These are phyloP conservation scores for Parietaria judaica DNA, from an alignment of 306 rosid genomes.

Conservation along the genomic window DNA sequence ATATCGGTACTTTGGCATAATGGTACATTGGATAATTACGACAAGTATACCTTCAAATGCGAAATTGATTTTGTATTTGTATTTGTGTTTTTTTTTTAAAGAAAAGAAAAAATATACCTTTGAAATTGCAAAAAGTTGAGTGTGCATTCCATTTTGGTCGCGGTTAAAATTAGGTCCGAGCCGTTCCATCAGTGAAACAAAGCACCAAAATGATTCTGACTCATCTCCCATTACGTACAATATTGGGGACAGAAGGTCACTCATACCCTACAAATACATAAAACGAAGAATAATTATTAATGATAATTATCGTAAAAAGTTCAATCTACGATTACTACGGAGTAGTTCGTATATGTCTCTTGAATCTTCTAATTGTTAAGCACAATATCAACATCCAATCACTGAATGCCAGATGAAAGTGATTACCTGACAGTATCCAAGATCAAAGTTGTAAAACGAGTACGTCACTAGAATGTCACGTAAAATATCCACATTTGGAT, in stretches of 20 bases:
- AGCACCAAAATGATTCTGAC: conserved; percentile 96
- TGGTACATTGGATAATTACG: no score
- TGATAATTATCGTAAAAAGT: not conserved
- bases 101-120: conserved; percentile 49
- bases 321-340: not conserved
- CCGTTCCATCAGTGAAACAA: conserved; percentile 86
- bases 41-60: no score
- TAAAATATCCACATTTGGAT: conserved; percentile 63
- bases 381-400: conserved; percentile 9
- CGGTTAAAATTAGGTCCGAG: conserved; percentile 98
- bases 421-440: conserved; percentile 97
- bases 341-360: not conserved
- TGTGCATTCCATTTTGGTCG: conserved; percentile 98
- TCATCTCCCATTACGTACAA: conserved; percentile 82
- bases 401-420: conserved; percentile 11
- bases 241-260: conserved; percentile 91
- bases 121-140: conserved; percentile 95
- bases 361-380: no score
- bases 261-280: conserved; percentile 65
- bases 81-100: conserved; percentile 13
- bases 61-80: not conserved
- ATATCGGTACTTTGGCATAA: no score
- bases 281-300: not conserved
- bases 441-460: conserved; percentile 98
- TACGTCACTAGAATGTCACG: conserved; percentile 87